phyloP scores from a whole-genome alignment of 139 green algal species.

The Gonium pectorale region DNA sequence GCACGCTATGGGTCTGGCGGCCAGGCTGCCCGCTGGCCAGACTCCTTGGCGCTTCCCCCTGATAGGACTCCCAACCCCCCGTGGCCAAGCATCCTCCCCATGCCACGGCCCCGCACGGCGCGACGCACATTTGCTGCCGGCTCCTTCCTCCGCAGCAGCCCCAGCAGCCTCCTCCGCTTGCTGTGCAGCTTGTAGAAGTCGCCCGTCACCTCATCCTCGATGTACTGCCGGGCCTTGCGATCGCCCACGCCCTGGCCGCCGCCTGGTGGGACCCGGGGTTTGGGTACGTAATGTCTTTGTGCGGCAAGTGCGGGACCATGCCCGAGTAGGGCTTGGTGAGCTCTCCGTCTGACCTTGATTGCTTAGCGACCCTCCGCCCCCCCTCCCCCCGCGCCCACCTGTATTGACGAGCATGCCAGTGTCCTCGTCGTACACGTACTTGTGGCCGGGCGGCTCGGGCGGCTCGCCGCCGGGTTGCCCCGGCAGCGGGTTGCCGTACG shows the following conservation, averaged over 20 bases:
- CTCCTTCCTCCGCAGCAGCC: constrained; percentile 30
- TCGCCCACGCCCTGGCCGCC: constrained; percentile 34
- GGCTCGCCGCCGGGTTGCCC: not conserved
- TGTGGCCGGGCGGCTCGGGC: constrained; percentile 37
- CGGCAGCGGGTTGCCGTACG: not conserved
- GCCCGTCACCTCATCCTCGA: constrained; percentile 57
- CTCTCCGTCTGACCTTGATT: too few relatives aligned
- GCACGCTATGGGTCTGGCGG: too few relatives aligned
- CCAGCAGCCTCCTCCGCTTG: constrained; percentile 8
- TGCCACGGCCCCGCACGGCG: too few relatives aligned
- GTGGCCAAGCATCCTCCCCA: too few relatives aligned
- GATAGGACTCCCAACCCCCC: too few relatives aligned
- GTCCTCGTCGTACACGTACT: constrained; percentile 58
- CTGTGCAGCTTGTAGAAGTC: constrained; percentile 55
- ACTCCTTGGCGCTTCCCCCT: too few relatives aligned
- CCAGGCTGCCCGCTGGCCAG: too few relatives aligned
- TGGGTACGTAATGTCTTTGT: too few relatives aligned
- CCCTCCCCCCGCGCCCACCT: constrained; percentile 25
- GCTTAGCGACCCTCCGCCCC: not conserved
- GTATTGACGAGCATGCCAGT: constrained; percentile 53
- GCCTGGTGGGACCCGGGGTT: constrained; percentile 41
- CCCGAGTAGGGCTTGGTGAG: too few relatives aligned
- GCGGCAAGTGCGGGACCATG: too few relatives aligned
- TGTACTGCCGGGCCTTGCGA: constrained; percentile 34
- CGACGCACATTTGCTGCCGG: too few relatives aligned